Evolutionary conservation across 1,284 basidiomycete genomes (phyloP), one percentile per base, ranked within the genome.

Genomic region (Prillingera fragicola): DNA sequence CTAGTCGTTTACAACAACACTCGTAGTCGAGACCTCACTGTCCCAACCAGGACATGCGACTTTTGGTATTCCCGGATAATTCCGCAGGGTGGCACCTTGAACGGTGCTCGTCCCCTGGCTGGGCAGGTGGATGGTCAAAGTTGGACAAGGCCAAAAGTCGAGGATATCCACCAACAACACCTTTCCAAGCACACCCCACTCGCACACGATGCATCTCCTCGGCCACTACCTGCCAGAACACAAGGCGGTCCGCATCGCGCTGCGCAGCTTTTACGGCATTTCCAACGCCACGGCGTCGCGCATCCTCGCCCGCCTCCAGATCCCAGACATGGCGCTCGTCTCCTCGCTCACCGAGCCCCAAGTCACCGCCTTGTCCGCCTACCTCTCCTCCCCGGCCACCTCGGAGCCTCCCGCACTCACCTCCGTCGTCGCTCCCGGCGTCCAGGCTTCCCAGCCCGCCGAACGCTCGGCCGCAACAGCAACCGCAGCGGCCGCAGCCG

Each of bases 211-310:
- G 70, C 67, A 73, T 59, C 57, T 75, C 33, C 69, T 75, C 49
- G 74, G 74, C 40, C 70, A 65, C 43, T 68, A 74, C 44, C 60
- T 75, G 9, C 70, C 71, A 43, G 74, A 75, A 52, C 71, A 71
- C 61, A 72, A 73, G 57, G 70, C 70, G 6, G 52, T 74, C 33
- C 63, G 70, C 52, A 73, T 77, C 54, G 77, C 77, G 8, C 62
- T 79, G 27, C 71, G 69, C 6, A 67, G 70, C 28, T 78, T 78
- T 59, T 74, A 76, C 60, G 77, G 77, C 37, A 71, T 79, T 44
- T 70, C 67, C 4, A 69, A 76, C 47, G 49, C 59, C 27, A 73
- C 71, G 9, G 65, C 76, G 2, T 52, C 61, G 3, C 69, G 70
- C 6, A 68, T 78, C 14, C 73, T 77, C 51, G 74, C 75, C 2